phyloP scores from a whole-genome alignment of 129 eudicot species.

The Artemisia argyi region DNA sequence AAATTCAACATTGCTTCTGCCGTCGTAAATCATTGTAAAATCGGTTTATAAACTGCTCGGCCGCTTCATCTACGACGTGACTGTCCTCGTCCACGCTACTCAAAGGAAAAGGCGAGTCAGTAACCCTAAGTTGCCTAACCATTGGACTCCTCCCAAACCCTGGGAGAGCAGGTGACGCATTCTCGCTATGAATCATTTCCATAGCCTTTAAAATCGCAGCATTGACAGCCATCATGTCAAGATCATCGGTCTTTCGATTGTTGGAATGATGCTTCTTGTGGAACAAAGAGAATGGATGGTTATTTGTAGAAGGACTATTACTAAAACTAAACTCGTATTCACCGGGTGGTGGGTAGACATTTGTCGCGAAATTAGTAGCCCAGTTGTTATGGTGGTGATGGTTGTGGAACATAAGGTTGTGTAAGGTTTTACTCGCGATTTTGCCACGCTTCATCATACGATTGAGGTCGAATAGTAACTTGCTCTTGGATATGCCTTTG shows the following conservation, averaged over 20 bases:
- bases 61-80: conserved; percentile 64
- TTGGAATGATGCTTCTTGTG: conserved; percentile 38
- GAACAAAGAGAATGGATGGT: conserved; percentile 23
- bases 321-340: conserved; percentile 76
- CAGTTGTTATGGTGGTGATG: conserved; percentile 31
- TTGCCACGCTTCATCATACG: conserved; percentile 68
- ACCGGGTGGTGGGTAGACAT: conserved; percentile 26
- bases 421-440: conserved; percentile 53
- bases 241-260: conserved; percentile 11
- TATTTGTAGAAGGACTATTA: conserved; percentile 37
- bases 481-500: conserved; percentile 59
- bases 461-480: conserved; percentile 51
- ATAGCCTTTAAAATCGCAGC: conserved; percentile 41
- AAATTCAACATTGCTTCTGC: conserved; percentile 33
- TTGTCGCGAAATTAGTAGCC: conserved; percentile 22
- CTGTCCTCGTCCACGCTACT: conserved; percentile 10
- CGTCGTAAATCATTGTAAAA: conserved; percentile 52
- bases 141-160: conserved; percentile 62
- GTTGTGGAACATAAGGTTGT: conserved; percentile 65
- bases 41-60: conserved; percentile 53
- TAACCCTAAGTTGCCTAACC: conserved; percentile 69
- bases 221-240: conserved; percentile 13
- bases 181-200: conserved; percentile 51
- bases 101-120: conserved; percentile 76
- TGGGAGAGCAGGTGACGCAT: conserved; percentile 55